These are phyloP conservation scores for Russula sp. DNA, from an alignment of 768 basidiomycete genomes.

Conservation along the genomic window DNA sequence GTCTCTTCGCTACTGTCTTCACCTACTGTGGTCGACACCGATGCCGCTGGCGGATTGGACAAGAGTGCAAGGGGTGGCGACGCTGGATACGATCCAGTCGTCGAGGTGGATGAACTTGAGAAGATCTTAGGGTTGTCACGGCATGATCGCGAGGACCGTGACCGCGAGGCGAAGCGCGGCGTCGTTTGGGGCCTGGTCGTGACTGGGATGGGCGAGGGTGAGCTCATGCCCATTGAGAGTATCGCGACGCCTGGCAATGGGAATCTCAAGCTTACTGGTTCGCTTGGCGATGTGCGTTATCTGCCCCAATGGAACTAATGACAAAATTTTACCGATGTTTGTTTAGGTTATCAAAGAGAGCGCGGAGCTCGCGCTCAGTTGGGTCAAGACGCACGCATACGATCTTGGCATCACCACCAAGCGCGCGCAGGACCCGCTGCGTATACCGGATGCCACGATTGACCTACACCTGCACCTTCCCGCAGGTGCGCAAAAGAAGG, in stretches of 20 bases:
- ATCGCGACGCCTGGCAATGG: slow-evolving; percentile 75
- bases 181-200: slow-evolving; percentile 86
- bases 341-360: slow-evolving; percentile 72
- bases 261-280: slow-evolving; percentile 73
- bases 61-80: neutral
- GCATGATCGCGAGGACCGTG: slow-evolving; percentile 77
- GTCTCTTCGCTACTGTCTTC: slow-evolving; percentile 7
- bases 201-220: slow-evolving; percentile 85
- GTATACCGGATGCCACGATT: slow-evolving; percentile 57
- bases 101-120: slow-evolving; percentile 74
- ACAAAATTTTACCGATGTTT: neutral
- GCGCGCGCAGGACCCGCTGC: slow-evolving; percentile 69
- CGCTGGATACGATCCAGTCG: slow-evolving; percentile 50
- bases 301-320: too few species aligned
- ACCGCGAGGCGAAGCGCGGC: slow-evolving; percentile 68
- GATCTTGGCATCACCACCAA: slow-evolving; percentile 72
- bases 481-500: slow-evolving; percentile 88
- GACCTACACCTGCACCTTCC: slow-evolving; percentile 90
- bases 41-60: neutral
- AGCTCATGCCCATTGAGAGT: slow-evolving; percentile 82
- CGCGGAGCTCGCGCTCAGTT: slow-evolving; percentile 84
- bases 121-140: slow-evolving; percentile 75
- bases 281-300: slow-evolving; percentile 65
- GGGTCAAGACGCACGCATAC: slow-evolving; percentile 86
- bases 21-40: neutral